A percentile compares a stretch with the other conserved stretches of the same genome.
Evolutionary conservation across 495 filamentous ascomycete species (phyloP).

Genomic region (Opeltia flavorubescens): DNA sequence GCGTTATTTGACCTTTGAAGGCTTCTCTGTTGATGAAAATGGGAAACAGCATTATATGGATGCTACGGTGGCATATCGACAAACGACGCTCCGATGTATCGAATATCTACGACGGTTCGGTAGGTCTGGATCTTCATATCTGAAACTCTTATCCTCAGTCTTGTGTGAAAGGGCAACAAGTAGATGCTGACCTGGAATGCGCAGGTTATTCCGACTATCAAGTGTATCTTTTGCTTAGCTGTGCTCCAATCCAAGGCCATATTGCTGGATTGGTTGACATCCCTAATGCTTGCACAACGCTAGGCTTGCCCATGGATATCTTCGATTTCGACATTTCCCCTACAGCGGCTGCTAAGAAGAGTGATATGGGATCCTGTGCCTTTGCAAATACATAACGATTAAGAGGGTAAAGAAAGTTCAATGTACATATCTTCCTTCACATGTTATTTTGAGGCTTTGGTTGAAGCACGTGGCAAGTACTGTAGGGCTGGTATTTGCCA

Average conservation of each 20-base stretch:
- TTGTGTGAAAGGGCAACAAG: too few relatives aligned
- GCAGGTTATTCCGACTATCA: conserved; percentile 60
- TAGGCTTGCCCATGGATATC: conserved; percentile 87
- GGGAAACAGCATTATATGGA: conserved; percentile 93
- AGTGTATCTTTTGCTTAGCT: conserved; percentile 77
- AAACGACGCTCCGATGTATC: conserved; percentile 68
- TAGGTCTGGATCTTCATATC: conserved; percentile 19
- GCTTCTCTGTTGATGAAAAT: conserved; percentile 81
- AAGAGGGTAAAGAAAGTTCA: not conserved
- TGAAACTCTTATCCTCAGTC: too few relatives aligned
- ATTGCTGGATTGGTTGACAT: conserved; percentile 84
- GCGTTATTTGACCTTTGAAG: conserved; percentile 82
- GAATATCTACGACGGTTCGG: conserved; percentile 82
- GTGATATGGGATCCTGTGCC: conserved; percentile 68
- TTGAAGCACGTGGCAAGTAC: not conserved
- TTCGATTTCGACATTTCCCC: conserved; percentile 90
- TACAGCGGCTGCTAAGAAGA: conserved; percentile 40
- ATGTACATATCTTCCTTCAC: not conserved
- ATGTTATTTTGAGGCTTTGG: not conserved
- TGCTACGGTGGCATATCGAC: conserved; percentile 81
- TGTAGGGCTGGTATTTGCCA: not conserved
- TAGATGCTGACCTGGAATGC: too few relatives aligned
- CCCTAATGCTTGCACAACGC: conserved; percentile 72
- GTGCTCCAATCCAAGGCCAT: conserved; percentile 84
- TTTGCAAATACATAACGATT: conserved; percentile 38